Base-by-base conservation (phyloP, 345 rosid species). In the Aquilaria sinensis region DNA sequence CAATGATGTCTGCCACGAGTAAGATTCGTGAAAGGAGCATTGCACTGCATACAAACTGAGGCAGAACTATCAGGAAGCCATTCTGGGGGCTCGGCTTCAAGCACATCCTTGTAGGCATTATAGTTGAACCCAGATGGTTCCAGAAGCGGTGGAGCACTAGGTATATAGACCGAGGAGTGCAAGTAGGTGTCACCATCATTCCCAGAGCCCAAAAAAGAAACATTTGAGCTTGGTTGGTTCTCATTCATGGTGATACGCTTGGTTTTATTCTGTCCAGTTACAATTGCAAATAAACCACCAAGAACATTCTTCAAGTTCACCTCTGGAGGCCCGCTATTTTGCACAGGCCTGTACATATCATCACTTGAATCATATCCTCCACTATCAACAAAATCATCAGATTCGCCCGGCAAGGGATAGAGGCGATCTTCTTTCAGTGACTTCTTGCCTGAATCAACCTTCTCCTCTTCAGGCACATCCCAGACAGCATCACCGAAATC, bases 1-100 rank as follows among this genome's bases (percentile, higher is more conserved):
- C 98, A 92, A 74, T 92, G 98, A 79, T 92, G 98, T 78, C 98
- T 85, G 1, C 96, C 80, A 68, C 98, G 78, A 83, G 87, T 83
- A 16, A 92, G 84, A 6, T 97, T 96, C 77, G 89, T 96, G 73
- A 92, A 92, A 29, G 92, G 83, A 55, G 81, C 80, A 30, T 79
- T 71, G 64, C 98, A 92, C 10, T 87, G 61, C 98, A 89, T 92
- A 75, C 98, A 92, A 50, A 87, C 74, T 59, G 91, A 80, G 63
- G 97, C 89, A 72, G 88, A 72, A 34, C 97, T 89, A 72, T 89
- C 98, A 13, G 92, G 75, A 57, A 89, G 53, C 98, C 98, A 92
- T 68, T 66, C 80, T 29, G 98, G 97, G 16, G 94, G 90, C 51
- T 87, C 96, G 2, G 90, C 84, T 56, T 92, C 97, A 50, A 89